phyloP scores from a whole-genome alignment of 2,329 filamentous ascomycete species.

The Sporothrix brasiliensis region DNA sequence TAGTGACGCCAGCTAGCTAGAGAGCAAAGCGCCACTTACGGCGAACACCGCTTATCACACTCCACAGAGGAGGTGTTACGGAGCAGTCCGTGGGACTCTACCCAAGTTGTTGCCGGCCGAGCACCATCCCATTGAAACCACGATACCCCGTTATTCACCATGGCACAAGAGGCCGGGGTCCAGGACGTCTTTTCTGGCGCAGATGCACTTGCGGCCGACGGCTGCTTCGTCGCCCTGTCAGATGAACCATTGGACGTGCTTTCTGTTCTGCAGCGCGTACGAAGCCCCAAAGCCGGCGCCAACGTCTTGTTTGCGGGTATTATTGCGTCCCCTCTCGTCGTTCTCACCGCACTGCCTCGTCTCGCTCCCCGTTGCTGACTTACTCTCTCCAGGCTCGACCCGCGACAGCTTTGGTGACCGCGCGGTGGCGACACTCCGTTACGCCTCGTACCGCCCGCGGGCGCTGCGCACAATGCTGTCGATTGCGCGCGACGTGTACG shows the following conservation, averaged over 20 bases:
- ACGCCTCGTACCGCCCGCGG: conserved; percentile 71
- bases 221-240: conserved; percentile 70
- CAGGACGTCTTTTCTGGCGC: conserved; percentile 39
- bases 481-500: conserved; percentile 61
- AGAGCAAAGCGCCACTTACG: conserved; percentile 7
- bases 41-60: background rate
- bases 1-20: background rate
- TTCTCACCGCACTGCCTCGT: background rate
- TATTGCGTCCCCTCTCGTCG: background rate
- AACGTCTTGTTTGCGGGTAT: conserved; percentile 75
- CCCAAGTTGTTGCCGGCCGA: background rate
- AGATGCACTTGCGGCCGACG: conserved; percentile 39
- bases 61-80: background rate
- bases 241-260: conserved; percentile 61
- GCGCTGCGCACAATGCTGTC: conserved; percentile 69
- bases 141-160: background rate
- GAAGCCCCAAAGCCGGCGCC: conserved; percentile 72
- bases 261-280: conserved; percentile 65
- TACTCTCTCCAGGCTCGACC: conserved; percentile 64
- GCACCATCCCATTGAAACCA: background rate
- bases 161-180: background rate
- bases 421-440: conserved; percentile 73
- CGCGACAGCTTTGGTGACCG: conserved; percentile 72
- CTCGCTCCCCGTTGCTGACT: conserved; percentile 31
- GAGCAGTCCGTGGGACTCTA: background rate